phyloP scores from a whole-genome alignment of 2,329 filamentous ascomycete species.

The Aspergillus tubingensis region DNA sequence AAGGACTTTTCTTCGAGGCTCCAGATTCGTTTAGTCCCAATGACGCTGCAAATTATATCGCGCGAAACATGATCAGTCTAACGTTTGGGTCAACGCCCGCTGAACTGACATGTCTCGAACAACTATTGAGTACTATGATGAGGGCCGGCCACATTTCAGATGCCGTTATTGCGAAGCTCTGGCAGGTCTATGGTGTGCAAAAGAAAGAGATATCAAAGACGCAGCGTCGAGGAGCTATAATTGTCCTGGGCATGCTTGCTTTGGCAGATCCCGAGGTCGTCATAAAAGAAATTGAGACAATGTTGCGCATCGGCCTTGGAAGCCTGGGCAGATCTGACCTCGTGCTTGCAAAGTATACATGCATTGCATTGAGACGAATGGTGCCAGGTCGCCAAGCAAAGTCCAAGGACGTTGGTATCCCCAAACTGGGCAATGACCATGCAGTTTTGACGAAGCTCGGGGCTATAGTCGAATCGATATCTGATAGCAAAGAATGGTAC shows the following conservation, averaged over 20 bases:
- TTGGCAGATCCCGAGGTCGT: slow-evolving; percentile 91
- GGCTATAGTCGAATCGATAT: slow-evolving; percentile 79
- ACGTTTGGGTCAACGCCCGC: slow-evolving; percentile 95
- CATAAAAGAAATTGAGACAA: slow-evolving; percentile 90
- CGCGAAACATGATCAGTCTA: slow-evolving; percentile 97
- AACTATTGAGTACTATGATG: slow-evolving; percentile 97
- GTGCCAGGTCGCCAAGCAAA: slow-evolving; percentile 83
- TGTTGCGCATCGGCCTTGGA: slow-evolving; percentile 87
- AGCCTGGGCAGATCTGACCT: slow-evolving; percentile 77
- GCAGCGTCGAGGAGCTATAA: slow-evolving; percentile 89
- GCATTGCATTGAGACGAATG: slow-evolving; percentile 87
- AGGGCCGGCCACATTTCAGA: slow-evolving; percentile 84
- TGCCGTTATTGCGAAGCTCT: slow-evolving; percentile 84
- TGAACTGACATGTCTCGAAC: slow-evolving; percentile 91
- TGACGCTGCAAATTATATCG: slow-evolving; percentile 92
- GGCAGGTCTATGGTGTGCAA: slow-evolving; percentile 96
- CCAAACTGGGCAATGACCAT: slow-evolving; percentile 87
- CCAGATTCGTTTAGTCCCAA: slow-evolving; percentile 85
- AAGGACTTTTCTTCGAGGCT: slow-evolving; percentile 91
- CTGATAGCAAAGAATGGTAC: slow-evolving; percentile 91
- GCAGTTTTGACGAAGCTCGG: slow-evolving; percentile 80
- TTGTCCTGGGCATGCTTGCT: slow-evolving; percentile 94
- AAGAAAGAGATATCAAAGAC: slow-evolving; percentile 89
- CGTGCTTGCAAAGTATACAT: slow-evolving; percentile 90
- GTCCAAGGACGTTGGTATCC: slow-evolving; percentile 63